phyloP scores from a whole-genome alignment of 805 yeast species.

The Saturnispora halmiae region DNA sequence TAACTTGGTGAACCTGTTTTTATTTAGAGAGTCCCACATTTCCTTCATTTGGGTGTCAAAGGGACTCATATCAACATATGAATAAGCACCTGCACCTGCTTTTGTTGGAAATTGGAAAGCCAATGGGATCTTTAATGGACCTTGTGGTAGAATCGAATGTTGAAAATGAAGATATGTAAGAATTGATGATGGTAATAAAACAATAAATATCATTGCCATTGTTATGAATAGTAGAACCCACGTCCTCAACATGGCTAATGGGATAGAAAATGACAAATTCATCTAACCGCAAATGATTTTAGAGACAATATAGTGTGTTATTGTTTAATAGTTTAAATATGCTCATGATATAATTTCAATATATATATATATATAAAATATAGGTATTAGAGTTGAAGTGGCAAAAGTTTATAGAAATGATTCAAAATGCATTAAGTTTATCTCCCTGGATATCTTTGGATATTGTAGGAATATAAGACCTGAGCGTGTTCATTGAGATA shows the following conservation, averaged over 20 bases:
- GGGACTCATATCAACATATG: constrained; percentile 7
- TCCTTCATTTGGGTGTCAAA: constrained; percentile 2
- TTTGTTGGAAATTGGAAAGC: constrained; percentile 10
- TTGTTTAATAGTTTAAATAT: not conserved
- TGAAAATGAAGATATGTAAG: constrained; percentile 12
- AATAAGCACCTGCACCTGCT: constrained; percentile 10
- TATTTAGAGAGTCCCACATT: constrained; percentile 12
- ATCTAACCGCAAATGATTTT: constrained; percentile 1
- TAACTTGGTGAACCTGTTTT: constrained; percentile 11
- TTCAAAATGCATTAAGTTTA: constrained; percentile 10
- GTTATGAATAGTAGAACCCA: constrained; percentile 8
- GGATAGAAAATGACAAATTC: constrained; percentile 5
- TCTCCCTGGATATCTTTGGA: constrained; percentile 10
- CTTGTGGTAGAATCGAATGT: constrained; percentile 11
- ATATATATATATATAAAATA: too few species aligned
- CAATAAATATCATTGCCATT: constrained; percentile 6
- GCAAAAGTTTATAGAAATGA: too few species aligned
- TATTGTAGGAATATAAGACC: constrained; percentile 8
- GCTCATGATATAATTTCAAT: too few species aligned
- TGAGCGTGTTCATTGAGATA: not conserved
- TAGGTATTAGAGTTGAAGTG: too few species aligned
- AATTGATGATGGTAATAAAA: constrained; percentile 12
- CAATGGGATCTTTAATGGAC: constrained; percentile 8
- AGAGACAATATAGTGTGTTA: not conserved
- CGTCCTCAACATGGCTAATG: constrained; percentile 8